Conservation (phyloP, 805 yeast genomes). For the Candida odintsovae region DNA sequence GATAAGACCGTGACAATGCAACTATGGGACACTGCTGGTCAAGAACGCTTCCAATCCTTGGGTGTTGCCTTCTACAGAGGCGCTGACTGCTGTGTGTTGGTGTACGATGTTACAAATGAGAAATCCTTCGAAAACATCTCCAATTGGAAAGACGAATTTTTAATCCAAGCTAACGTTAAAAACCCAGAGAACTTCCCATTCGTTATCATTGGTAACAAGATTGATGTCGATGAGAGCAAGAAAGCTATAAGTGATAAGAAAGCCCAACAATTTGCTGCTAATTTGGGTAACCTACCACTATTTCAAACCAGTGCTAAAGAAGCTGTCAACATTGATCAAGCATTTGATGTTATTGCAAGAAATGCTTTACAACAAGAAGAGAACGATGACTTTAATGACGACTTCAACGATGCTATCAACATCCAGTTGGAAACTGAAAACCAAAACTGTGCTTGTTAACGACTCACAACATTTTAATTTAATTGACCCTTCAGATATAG, state of each 20-base stretch:
- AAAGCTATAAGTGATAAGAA: conserved; percentile 58
- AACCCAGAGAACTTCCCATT: conserved; percentile 96
- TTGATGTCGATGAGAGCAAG: conserved; percentile 89
- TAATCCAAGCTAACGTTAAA: conserved; percentile 86
- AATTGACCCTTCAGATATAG: neutral
- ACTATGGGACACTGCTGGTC: conserved; percentile 99
- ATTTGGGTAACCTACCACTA: conserved; percentile 76
- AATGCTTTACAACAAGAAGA: conserved; percentile 95
- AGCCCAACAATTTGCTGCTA: conserved; percentile 57
- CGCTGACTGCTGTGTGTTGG: conserved; percentile 95
- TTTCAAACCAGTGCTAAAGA: conserved; percentile 98
- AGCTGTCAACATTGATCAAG: conserved; percentile 90
- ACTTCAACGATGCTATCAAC: conserved; percentile 93
- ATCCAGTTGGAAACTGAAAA: conserved; percentile 82
- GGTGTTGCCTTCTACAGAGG: conserved; percentile 98
- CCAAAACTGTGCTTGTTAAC: conserved; percentile 21
- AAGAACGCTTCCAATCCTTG: conserved; percentile 91
- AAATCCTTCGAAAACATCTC: conserved; percentile 87
- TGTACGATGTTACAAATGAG: conserved; percentile 92
- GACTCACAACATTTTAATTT: neutral
- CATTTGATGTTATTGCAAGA: conserved; percentile 92
- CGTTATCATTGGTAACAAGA: conserved; percentile 90
- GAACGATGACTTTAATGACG: conserved; percentile 84
- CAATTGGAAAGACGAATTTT: conserved; percentile 92
- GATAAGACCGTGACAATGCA: conserved; percentile 53